Conservation (phyloP, 371 early-diverging fungal species). For the Mortierella sp. region DNA sequence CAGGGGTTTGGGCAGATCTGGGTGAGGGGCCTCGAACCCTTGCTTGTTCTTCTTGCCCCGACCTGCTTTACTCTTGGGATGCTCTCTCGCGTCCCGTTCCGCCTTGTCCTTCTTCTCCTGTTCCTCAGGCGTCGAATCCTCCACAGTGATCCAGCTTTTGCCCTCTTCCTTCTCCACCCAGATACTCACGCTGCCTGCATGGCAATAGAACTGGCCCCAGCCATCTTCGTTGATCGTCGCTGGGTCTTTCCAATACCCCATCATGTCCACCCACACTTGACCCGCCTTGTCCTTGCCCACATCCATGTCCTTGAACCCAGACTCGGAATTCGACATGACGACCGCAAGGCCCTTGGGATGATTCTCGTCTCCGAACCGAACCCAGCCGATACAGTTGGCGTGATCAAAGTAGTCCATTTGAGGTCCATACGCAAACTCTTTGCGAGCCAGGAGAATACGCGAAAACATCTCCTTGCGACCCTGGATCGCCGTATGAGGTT, state of each 20-base stretch:
- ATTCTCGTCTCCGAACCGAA: slow-evolving; percentile 51
- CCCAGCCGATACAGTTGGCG: slow-evolving; percentile 56
- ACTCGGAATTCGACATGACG: slow-evolving; percentile 37
- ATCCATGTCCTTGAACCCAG: slow-evolving; percentile 52
- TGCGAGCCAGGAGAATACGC: slow-evolving; percentile 48
- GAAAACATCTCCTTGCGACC: slow-evolving; percentile 36
- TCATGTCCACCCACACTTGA: slow-evolving; percentile 54
- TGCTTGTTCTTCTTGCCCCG: background rate
- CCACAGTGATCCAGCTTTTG: slow-evolving; percentile 19
- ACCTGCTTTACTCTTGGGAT: too few species aligned
- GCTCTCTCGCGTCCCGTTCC: too few species aligned
- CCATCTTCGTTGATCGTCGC: slow-evolving; percentile 56
- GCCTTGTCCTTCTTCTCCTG: slow-evolving; percentile 1
- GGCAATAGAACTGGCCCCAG: slow-evolving; percentile 48
- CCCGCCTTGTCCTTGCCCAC: slow-evolving; percentile 47
- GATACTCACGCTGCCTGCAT: slow-evolving; percentile 35
- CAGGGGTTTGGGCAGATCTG: slow-evolving; percentile 3
- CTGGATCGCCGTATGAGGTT: slow-evolving; percentile 24
- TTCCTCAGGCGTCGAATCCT: slow-evolving; percentile 22
- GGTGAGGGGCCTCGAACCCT: background rate
- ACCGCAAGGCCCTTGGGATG: slow-evolving; percentile 25
- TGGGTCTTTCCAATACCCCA: slow-evolving; percentile 51
- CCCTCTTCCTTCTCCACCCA: slow-evolving; percentile 38
- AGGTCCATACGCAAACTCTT: slow-evolving; percentile 54
- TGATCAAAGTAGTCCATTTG: slow-evolving; percentile 60